Evolutionary conservation across 331 rosid species (phyloP), one percentile per base, ranked within the genome.

Genomic region (Ulmus americana): DNA sequence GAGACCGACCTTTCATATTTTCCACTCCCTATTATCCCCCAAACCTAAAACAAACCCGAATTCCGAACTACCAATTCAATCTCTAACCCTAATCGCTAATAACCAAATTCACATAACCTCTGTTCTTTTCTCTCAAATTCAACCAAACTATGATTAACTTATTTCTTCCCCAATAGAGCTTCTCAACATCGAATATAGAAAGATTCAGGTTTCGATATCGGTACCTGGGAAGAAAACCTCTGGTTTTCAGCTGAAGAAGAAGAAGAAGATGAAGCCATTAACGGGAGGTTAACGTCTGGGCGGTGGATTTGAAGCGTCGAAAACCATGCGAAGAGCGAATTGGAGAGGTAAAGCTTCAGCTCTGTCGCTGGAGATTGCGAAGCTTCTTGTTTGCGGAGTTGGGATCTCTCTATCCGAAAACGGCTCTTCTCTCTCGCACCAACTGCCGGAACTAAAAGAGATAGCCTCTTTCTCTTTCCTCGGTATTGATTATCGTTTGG

Each of bases 1-100:
- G 88, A n/a, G 97, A 92, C 80, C 95, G 86, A 56, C 99, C 95
- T 59, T 83, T 88, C 95, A 86, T 86, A 43, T 47, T 75, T 63
- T 22, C 45, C 43, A 62, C 54, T 18, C 16, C 35, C 54, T 0
- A 13, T 47, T 44, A n/a, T 15, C 18, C 61, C 15, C 58, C 5
- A 62, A 45, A 35, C 15, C 7, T 28, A 28, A 11, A 44, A 16
- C 22, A 35, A 12, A 55, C 59, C 44, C 22, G 22, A 28, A 52
- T 11, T 52, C 56, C 55, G 16, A 45, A 47, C 7, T 7, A 28
- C 18, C 15, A 41, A 59, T 28, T 40, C 70, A 50, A 63, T 47
- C 44, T 59, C 75, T 45, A 60, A 61, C 15, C 64, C 61, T 44
- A 18, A 45, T 40, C 0, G 22, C 56, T 4, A 5, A 59, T 39